Base-by-base conservation (phyloP, 768 basidiomycete species). In the Amanita fuliginea region DNA sequence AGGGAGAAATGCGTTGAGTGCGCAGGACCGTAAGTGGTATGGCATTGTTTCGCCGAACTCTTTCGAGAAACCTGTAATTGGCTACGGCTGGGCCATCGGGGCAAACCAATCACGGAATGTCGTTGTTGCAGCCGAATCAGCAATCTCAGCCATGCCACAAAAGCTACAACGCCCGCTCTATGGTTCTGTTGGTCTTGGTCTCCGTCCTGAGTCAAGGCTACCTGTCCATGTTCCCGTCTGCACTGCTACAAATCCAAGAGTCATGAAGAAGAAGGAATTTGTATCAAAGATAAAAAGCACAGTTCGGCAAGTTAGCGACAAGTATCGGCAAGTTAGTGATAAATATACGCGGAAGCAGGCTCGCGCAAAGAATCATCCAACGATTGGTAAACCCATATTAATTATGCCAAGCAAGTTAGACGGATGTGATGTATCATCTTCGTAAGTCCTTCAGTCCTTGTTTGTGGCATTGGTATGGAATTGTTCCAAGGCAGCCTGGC, bases 241-340 rank as follows among this genome's bases (percentile, higher is more conserved):
- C 58, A 53, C 57, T 55, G 56, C 24, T 39, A 60, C 56, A 39
- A 75, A 71, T 50, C 73, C 81, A 6, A 75, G 72, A 7, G 69
- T 82, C 34, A 80, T 86, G 74, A 81, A 73, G 60, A 88, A 86
- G 61, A 70, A 67, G 14, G 81, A 85, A 58, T 86, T 87, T 57
- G 55, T 86, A 46, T 71, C 72, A n/a, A 74, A 68, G 60, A 71
- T 87, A 37, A 75, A 68, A 53, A 70, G 77, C 42, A 81, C 82
- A 2, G 78, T 83, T 30, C 71, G 85, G 49, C 73, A 78, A 39
- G 83, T 85, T 53, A 86, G 84, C 66, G 74, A 80, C 58, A 79
- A 70, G 60, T n/a, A n/a, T 30, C 71, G 85, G 49, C 73, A 78
- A 39, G 83, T 85, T 53, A 86, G 84, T 66, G 74, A 80, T 58